Evolutionary conservation across 768 basidiomycete species (phyloP).

Genomic region (Trametes sanguinea): DNA sequence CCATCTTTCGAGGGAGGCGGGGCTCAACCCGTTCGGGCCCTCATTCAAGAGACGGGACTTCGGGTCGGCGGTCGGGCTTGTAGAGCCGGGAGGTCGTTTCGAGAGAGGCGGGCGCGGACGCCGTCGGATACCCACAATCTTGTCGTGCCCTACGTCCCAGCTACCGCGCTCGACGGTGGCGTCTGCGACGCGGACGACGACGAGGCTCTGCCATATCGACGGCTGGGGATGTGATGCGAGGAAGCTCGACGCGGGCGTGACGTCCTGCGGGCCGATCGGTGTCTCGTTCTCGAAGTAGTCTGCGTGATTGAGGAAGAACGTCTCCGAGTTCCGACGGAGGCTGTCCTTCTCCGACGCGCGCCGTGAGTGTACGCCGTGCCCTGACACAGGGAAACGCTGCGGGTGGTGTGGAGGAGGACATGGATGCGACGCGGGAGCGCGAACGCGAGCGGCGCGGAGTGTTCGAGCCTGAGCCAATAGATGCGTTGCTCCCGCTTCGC

Average conservation of each 20-base stretch:
- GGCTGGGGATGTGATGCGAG: slow-evolving; percentile 29
- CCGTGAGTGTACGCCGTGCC: slow-evolving; percentile 75
- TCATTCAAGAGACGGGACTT: slow-evolving; percentile 16
- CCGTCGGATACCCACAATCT: slow-evolving; percentile 70
- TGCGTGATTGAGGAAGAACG: slow-evolving; percentile 22
- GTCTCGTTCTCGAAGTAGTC: slow-evolving; percentile 32
- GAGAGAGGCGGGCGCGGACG: slow-evolving; percentile 54
- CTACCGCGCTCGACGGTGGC: slow-evolving; percentile 72
- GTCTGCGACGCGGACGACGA: slow-evolving; percentile 54
- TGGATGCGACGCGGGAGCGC: slow-evolving; percentile 51
- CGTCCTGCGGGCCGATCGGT: slow-evolving; percentile 38
- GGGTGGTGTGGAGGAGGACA: slow-evolving; percentile 36
- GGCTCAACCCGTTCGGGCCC: slow-evolving; percentile 50
- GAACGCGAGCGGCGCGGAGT: slow-evolving; percentile 44
- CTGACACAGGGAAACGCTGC: slow-evolving; percentile 79
- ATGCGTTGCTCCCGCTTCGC: slow-evolving; percentile 59
- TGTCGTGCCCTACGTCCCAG: slow-evolving; percentile 67
- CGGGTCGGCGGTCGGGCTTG: slow-evolving; percentile 26
- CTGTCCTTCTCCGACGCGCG: slow-evolving; percentile 64
- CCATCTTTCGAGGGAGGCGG: slow-evolving; percentile 75
- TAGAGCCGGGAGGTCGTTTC: slow-evolving; percentile 4
- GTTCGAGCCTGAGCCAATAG: slow-evolving; percentile 43
- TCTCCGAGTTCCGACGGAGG: slow-evolving; percentile 25
- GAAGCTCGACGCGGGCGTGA: slow-evolving; percentile 36
- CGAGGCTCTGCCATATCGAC: slow-evolving; percentile 61